Base-by-base conservation (phyloP, 1,284 basidiomycete genomes). In the Salmacisia buchloeana region DNA sequence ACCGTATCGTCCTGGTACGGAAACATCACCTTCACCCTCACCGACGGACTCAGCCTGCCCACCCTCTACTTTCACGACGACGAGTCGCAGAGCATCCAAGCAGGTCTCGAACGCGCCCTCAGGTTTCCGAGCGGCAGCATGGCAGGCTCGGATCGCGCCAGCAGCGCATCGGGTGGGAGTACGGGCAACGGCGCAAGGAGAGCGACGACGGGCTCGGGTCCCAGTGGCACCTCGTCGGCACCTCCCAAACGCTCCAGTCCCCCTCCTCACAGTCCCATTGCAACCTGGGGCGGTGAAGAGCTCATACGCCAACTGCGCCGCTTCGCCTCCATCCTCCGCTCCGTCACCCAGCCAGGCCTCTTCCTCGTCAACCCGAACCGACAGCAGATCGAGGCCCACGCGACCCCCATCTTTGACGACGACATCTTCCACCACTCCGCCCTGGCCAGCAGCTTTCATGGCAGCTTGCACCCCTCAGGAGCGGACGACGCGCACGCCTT, bases 31-130 rank as follows among this genome's bases (percentile, higher is more conserved):
- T 85, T 91, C 67, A 94, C 94, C 77, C 86, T 97, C 41, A 89
- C 88, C 61, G 94, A 89, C 67, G 92, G 93, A 13, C 85, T 91
- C 41, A 92, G 92, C 0, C 84, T 97, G 0, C 92, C 92, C 0
- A 92, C 90, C 0, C 84, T 98, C 3, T 87, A 92, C 80, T 97
- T 97, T 80, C 94, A 97, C 78, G 94, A 97, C 75, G 94, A 97
- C 70, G 93, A 74, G 45, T 58, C 56, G 15, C 56, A 41, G 38
- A 36, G 21, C 5, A 41, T 58, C 21, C 35, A 58, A 10, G 35
- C 38, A 21, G 56, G 38, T 33, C 35, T 38, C 6, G 56, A 58
- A 27, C 56, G 35, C 35, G 56, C 56, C n/a, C 34, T 38, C 29
- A 7, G 59, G 23, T 29, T 49, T 35, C 49, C 49, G 3, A 60